Percentiles rank a stretch among this genome's conserved stretches.
phyloP scores from a whole-genome alignment of 139 green algal species.

The Chlamydomonas sp. region DNA sequence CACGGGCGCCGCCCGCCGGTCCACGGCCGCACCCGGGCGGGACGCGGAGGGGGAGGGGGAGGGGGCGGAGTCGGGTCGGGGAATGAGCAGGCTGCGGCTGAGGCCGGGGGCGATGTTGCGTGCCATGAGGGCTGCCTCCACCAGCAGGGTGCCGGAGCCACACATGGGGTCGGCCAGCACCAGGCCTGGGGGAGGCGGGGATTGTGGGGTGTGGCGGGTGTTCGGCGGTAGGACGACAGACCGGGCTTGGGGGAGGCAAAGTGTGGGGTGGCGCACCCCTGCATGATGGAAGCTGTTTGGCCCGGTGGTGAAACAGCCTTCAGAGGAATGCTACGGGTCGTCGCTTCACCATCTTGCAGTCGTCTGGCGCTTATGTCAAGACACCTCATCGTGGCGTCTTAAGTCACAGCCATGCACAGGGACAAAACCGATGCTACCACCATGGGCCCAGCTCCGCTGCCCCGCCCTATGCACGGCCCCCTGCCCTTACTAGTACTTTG shows the following conservation, averaged over 20 bases:
- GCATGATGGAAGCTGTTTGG: no score
- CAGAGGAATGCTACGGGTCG: no score
- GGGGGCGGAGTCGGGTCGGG: neutral
- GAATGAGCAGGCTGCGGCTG: conserved; percentile 64
- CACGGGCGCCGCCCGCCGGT: neutral
- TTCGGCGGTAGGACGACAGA: neutral
- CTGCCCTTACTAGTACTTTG: no score
- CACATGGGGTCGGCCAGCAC: conserved; percentile 93
- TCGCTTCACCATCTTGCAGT: no score
- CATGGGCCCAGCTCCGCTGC: no score
- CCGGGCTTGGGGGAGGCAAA: no score
- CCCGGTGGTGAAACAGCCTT: no score
- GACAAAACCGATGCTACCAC: no score
- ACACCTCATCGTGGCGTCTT: no score
- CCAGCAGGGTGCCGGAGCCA: conserved; percentile 90
- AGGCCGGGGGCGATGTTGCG: conserved; percentile 78
- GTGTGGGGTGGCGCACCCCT: neutral
- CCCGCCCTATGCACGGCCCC: no score
- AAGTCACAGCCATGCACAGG: no score
- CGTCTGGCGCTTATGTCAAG: no score
- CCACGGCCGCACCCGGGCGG: neutral
- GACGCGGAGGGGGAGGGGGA: neutral
- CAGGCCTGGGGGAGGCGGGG: conserved; percentile 33
- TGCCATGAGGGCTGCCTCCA: conserved; percentile 91
- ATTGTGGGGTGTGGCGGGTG: neutral